Conservation (phyloP, 495 filamentous ascomycete species). For the Talaromyces proteolyticus region DNA sequence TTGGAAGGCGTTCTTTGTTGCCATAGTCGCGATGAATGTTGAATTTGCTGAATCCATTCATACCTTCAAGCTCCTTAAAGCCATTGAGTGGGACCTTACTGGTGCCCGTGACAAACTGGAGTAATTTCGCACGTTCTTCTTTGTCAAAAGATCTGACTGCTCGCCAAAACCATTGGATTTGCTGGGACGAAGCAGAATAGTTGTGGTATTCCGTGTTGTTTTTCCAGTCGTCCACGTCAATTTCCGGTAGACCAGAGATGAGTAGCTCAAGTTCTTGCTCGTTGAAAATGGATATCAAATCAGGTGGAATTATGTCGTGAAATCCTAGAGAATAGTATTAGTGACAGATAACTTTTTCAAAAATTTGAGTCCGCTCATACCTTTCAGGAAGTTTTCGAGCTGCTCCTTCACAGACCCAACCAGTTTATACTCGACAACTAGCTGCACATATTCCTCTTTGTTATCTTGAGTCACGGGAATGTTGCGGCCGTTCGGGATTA, state of each 20-base stretch:
- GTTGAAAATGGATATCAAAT: slow-evolving; percentile 96
- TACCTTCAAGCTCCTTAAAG: slow-evolving; percentile 98
- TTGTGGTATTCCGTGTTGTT: slow-evolving; percentile 98
- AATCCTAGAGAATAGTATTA: slow-evolving; percentile 56
- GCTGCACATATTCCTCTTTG: slow-evolving; percentile 93
- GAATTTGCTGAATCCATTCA: slow-evolving; percentile 98
- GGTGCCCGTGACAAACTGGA: slow-evolving; percentile 98
- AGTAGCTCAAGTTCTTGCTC: slow-evolving; percentile 96
- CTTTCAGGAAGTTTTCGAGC: slow-evolving; percentile 90
- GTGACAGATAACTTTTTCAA: too few relatives aligned
- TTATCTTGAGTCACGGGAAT: slow-evolving; percentile 96
- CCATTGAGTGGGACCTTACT: slow-evolving; percentile 98
- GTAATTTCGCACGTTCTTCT: slow-evolving; percentile 93
- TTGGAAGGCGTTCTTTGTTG: slow-evolving; percentile 93
- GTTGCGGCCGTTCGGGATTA: slow-evolving; percentile 81
- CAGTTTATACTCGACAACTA: slow-evolving; percentile 90
- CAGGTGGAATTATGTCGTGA: slow-evolving; percentile 94
- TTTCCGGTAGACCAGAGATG: slow-evolving; percentile 95
- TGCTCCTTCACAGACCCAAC: slow-evolving; percentile 88
- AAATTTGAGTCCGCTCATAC: too few relatives aligned
- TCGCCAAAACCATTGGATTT: slow-evolving; percentile 99
- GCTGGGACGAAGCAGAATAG: slow-evolving; percentile 87
- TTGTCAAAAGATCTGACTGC: slow-evolving; percentile 98
- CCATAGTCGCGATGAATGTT: slow-evolving; percentile 99
- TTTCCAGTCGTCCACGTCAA: slow-evolving; percentile 99